A percentile compares a stretch with the other conserved stretches of the same genome.
Conservation (phyloP, 2,329 filamentous ascomycete genomes). For the Botryotinia globosa region DNA sequence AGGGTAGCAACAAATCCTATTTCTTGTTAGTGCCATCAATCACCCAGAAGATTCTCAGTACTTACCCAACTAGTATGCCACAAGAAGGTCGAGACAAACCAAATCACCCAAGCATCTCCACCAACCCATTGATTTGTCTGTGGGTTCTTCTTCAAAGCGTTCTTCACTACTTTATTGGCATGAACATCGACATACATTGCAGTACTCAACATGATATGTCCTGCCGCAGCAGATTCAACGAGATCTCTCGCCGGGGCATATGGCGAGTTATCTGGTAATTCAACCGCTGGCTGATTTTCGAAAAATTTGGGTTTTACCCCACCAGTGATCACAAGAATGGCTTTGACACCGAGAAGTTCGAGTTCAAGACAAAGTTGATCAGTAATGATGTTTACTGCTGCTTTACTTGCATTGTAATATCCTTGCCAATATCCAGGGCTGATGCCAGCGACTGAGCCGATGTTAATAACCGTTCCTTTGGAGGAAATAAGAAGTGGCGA, state of each 20-base stretch:
- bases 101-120: conserved; percentile 22
- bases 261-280: conserved; percentile 25
- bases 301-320: conserved; percentile 30
- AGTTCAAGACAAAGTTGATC: conserved; percentile 29
- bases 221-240: conserved; percentile 24
- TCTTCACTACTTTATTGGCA: conserved; percentile 28
- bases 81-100: conserved; percentile 27
- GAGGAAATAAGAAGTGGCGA: conserved; percentile 30
- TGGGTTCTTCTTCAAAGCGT: conserved; percentile 29
- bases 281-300: conserved; percentile 24
- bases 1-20: conserved; percentile 18
- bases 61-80: conserved; percentile 26
- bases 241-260: conserved; percentile 28
- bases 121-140: conserved; percentile 29
- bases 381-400: conserved; percentile 26
- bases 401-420: conserved; percentile 33
- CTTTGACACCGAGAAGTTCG: conserved; percentile 28
- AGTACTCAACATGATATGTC: conserved; percentile 8
- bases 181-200: conserved; percentile 25
- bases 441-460: conserved; percentile 40
- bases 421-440: conserved; percentile 26
- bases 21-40: neutral
- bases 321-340: conserved; percentile 29
- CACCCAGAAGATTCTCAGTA: neutral
- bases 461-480: conserved; percentile 46